phyloP scores from a whole-genome alignment of 1,139 yeast genomes.

The Scheffersomyces cryptocercus region DNA sequence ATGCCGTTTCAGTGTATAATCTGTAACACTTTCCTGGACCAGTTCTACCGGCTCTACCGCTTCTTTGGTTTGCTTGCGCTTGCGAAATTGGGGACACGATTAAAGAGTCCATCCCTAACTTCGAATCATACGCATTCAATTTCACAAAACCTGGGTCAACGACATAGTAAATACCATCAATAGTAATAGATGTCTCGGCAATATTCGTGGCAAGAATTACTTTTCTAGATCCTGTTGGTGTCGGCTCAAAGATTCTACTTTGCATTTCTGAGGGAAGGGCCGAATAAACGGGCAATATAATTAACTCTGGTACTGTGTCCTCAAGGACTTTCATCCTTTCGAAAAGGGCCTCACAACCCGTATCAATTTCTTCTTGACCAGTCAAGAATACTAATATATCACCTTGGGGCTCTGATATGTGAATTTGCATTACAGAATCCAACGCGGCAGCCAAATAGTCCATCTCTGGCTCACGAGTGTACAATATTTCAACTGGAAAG shows the following conservation, averaged over 20 bases:
- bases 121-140: constrained; percentile 73
- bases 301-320: constrained; percentile 60
- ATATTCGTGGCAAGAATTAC: constrained; percentile 79
- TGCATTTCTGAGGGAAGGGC: constrained; percentile 78
- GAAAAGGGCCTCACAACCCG: constrained; percentile 74
- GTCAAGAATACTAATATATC: constrained; percentile 85
- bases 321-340: constrained; percentile 71
- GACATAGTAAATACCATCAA: constrained; percentile 76
- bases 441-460: constrained; percentile 83
- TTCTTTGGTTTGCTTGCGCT: constrained; percentile 81
- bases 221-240: constrained; percentile 69
- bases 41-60: constrained; percentile 86
- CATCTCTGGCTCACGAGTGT: constrained; percentile 77
- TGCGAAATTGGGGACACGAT: constrained; percentile 74
- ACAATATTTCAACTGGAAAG: constrained; percentile 80
- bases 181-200: constrained; percentile 66
- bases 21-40: constrained; percentile 84
- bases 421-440: constrained; percentile 81
- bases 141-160: constrained; percentile 83
- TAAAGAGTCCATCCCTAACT: constrained; percentile 75
- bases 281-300: constrained; percentile 86
- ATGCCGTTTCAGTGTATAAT: constrained; percentile 70
- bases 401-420: constrained; percentile 73
- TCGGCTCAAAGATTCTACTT: constrained; percentile 69
- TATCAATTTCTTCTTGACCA: constrained; percentile 92